Base-by-base conservation (phyloP, 768 basidiomycete species). In the Rickenella mellea region DNA sequence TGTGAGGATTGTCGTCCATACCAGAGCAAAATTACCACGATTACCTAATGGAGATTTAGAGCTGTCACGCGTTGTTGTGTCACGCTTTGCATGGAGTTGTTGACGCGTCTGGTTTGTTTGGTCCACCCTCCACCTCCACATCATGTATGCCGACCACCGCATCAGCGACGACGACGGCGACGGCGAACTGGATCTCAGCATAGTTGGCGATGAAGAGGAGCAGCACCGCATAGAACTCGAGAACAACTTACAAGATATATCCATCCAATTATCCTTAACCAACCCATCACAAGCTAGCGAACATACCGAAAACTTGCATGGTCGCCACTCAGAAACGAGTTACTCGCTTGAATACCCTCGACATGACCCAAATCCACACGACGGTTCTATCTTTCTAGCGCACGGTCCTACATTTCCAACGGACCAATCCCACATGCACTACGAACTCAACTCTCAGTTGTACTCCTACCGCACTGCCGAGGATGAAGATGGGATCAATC, bases 1-100 rank as follows among this genome's bases (percentile, higher is more conserved):
- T 93, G 63, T 94, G 89, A 22, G 73, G 73, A 54, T 75, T 74
- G 42, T 83, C 76, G 47, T 84, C 83, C 83, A 85, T 84, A 19
- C 11, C 27, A 17, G 20, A 17, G 27, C 8, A 28, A 24, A 40
- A 39, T 3, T 3, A n/a, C n/a, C n/a, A n/a, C n/a, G n/a, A n/a
- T n/a, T n/a, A n/a, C n/a, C n/a, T n/a, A n/a, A n/a, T n/a, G n/a
- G n/a, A n/a, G n/a, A n/a, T n/a, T n/a, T n/a, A n/a, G n/a, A n/a
- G n/a, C n/a, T n/a, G n/a, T n/a, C n/a, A n/a, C n/a, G n/a, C n/a
- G n/a, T n/a, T n/a, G n/a, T n/a, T n/a, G n/a, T n/a, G n/a, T n/a
- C n/a, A n/a, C n/a, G n/a, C n/a, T n/a, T n/a, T n/a, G n/a, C n/a
- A n/a, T n/a, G n/a, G n/a, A n/a, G n/a, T n/a, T n/a, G n/a, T n/a